A percentile compares a stretch with the other conserved stretches of the same genome.
These are phyloP conservation scores for Plasmodium adleri DNA, from an alignment of 169 alveolate genomes.

Conservation along the genomic window DNA sequence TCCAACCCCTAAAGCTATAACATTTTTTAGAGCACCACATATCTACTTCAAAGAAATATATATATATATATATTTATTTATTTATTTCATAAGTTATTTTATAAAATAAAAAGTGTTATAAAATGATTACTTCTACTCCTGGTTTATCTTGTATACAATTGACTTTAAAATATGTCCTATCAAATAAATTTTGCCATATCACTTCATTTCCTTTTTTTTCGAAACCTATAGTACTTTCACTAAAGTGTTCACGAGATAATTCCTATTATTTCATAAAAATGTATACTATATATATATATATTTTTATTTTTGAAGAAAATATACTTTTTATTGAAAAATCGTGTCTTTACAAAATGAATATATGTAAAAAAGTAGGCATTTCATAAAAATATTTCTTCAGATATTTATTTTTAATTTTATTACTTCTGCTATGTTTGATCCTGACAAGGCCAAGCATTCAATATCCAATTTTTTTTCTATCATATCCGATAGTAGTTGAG, in stretches of 20 bases:
- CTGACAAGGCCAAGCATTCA: slow-evolving; percentile 88
- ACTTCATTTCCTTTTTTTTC: slow-evolving; percentile 80
- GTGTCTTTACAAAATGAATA: too few relatives aligned
- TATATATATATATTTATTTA: neutral
- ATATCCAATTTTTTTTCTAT: slow-evolving; percentile 82
- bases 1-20: slow-evolving; percentile 93
- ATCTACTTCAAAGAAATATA: slow-evolving; percentile 67
- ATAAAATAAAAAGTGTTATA: too few relatives aligned
- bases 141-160: slow-evolving; percentile 89
- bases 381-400: too few relatives aligned
- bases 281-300: neutral
- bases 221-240: slow-evolving; percentile 92
- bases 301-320: neutral
- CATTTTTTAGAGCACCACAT: slow-evolving; percentile 92
- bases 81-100: neutral
- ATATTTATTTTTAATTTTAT: neutral
- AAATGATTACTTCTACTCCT: slow-evolving; percentile 83
- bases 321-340: neutral
- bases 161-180: slow-evolving; percentile 86
- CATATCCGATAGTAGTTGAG: slow-evolving; percentile 83
- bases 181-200: slow-evolving; percentile 85
- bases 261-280: slow-evolving; percentile 54
- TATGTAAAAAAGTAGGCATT: too few relatives aligned
- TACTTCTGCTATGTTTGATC: slow-evolving; percentile 92
- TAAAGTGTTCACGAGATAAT: slow-evolving; percentile 89